These are phyloP conservation scores for Barbatosphaeria neglecta DNA, from an alignment of 495 filamentous ascomycete species.

Conservation along the genomic window DNA sequence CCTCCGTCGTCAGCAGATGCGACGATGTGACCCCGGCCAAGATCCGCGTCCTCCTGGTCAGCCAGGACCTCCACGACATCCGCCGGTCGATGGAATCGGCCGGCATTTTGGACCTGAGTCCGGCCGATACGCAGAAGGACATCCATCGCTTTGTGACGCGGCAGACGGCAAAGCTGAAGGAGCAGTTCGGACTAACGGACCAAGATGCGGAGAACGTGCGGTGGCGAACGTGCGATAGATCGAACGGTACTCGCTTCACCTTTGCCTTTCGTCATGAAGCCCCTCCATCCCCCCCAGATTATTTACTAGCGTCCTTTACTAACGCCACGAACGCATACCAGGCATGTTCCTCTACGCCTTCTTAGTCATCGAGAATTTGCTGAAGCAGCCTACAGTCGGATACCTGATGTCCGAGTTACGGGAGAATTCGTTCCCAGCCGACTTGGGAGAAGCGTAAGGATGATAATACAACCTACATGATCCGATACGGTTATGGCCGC, in stretches of 20 bases:
- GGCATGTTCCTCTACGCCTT: constrained; percentile 40
- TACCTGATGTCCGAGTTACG: constrained; percentile 20
- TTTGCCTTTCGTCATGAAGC: no score
- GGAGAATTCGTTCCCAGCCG: constrained; percentile 19
- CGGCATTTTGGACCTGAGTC: constrained; percentile 10
- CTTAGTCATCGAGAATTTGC: constrained; percentile 31
- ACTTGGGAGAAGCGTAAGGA: constrained; percentile 28
- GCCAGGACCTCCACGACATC: constrained; percentile 25
- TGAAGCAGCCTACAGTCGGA: constrained; percentile 13
- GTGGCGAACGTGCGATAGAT: constrained; percentile 4
- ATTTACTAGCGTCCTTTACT: no score
- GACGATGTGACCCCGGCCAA: constrained; percentile 14
- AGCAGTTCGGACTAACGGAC: constrained; percentile 12
- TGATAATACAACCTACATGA: not conserved
- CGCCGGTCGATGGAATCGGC: constrained; percentile 12
- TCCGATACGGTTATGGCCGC: no score
- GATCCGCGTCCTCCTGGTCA: constrained; percentile 26
- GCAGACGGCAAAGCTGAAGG: constrained; percentile 10
- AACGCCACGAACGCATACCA: constrained; percentile 2
- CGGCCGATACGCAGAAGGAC: constrained; percentile 15
- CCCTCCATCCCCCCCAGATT: not conserved
- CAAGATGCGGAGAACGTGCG: constrained; percentile 1
- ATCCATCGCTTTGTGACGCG: constrained; percentile 14
- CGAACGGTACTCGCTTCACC: constrained; percentile 1
- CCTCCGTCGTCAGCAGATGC: constrained; percentile 9